These are phyloP conservation scores for Fusarium dimerum DNA, from an alignment of 2,329 filamentous ascomycete species.

Conservation along the genomic window DNA sequence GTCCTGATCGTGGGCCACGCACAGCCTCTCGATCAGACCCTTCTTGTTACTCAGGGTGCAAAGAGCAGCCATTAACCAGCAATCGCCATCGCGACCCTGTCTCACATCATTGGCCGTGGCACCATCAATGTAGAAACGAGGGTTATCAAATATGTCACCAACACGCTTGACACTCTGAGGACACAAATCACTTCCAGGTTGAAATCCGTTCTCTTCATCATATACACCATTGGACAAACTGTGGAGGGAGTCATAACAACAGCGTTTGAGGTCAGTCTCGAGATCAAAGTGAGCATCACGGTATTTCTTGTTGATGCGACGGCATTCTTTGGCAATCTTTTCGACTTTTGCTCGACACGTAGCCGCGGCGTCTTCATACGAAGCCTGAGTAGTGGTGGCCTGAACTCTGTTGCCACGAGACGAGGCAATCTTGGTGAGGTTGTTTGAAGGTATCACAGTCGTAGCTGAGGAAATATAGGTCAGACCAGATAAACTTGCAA, in stretches of 20 bases:
- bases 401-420: conserved; percentile 55
- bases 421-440: conserved; percentile 62
- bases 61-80: conserved; percentile 82
- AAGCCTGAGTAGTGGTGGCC: conserved; percentile 60
- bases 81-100: conserved; percentile 78
- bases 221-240: conserved; percentile 39
- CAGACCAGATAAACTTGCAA: not conserved
- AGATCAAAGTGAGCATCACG: conserved; percentile 86
- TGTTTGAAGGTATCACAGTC: conserved; percentile 68
- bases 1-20: conserved; percentile 69
- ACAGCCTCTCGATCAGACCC: conserved; percentile 70
- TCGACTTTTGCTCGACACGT: conserved; percentile 67
- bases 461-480: conserved; percentile 48
- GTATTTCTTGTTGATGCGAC: conserved; percentile 81
- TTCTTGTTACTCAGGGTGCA: conserved; percentile 75
- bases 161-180: conserved; percentile 68
- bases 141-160: conserved; percentile 72
- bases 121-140: conserved; percentile 76
- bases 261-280: conserved; percentile 70
- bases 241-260: conserved; percentile 51
- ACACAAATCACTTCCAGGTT: conserved; percentile 35
- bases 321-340: conserved; percentile 66
- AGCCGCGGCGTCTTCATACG: conserved; percentile 71
- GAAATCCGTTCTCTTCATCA: conserved; percentile 1
- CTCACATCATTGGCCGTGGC: conserved; percentile 76